A percentile compares a stretch with the other conserved stretches of the same genome.
phyloP scores from a whole-genome alignment of 441 rosid species.

The Populus tomentosa region DNA sequence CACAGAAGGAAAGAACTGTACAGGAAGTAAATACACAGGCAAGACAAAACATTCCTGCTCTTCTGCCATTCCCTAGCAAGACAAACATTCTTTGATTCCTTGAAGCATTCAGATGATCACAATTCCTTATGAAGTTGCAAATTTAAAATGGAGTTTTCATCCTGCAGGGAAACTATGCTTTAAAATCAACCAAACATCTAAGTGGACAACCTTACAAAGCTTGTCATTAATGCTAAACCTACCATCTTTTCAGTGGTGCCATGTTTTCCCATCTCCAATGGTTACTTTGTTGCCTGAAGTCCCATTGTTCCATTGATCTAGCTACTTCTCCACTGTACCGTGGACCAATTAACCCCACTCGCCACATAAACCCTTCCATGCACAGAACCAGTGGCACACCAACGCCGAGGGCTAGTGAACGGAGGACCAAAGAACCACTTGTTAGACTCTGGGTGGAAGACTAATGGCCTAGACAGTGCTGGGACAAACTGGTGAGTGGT shows the following conservation, averaged over 20 bases:
- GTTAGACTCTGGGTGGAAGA: constrained; percentile 35
- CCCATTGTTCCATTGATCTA: constrained; percentile 48
- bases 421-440: constrained; percentile 43
- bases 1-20: too few relatives aligned
- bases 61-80: too few relatives aligned
- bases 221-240: constrained; percentile 30
- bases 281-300: constrained; percentile 11
- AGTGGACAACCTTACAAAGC: too few relatives aligned
- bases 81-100: too few relatives aligned
- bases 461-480: constrained; percentile 41
- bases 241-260: constrained; percentile 33
- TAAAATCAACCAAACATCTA: too few relatives aligned
- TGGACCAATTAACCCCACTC: constrained; percentile 33
- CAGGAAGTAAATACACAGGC: too few relatives aligned
- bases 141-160: too few relatives aligned
- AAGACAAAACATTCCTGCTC: too few relatives aligned
- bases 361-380: constrained; percentile 39
- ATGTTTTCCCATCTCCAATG: constrained; percentile 36
- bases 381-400: constrained; percentile 48
- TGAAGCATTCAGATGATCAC: too few relatives aligned
- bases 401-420: constrained; percentile 40
- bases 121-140: too few relatives aligned
- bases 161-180: too few relatives aligned
- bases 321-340: constrained; percentile 34
- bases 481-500: constrained; percentile 35